Conservation (phyloP, 257 asterid genomes). For the Solanum arcanum region DNA sequence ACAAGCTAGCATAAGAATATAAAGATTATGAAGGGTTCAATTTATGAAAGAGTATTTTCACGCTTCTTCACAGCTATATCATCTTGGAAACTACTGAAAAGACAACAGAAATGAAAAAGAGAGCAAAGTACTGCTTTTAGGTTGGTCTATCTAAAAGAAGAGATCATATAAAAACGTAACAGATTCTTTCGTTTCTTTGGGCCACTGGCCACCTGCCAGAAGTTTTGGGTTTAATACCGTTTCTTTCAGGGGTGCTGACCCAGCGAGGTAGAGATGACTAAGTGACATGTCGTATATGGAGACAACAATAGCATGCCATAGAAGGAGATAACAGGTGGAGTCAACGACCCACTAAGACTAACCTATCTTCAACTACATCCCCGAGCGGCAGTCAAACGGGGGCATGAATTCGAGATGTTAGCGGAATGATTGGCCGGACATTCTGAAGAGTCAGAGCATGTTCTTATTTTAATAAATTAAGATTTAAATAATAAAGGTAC, state of each 20-base stretch:
- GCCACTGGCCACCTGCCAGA: background rate
- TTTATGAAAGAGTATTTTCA: background rate
- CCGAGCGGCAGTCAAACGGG: background rate
- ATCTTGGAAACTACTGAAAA: slow-evolving; percentile 2
- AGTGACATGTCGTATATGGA: background rate
- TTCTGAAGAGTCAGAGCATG: background rate
- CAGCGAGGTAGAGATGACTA: background rate
- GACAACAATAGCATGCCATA: background rate
- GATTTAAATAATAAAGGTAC: background rate
- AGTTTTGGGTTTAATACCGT: background rate
- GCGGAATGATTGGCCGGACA: background rate
- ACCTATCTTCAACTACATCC: background rate
- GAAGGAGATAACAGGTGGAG: background rate
- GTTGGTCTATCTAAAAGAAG: background rate
- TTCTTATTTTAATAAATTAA: background rate
- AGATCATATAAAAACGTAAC: background rate
- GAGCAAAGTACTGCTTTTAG: background rate
- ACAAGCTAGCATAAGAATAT: background rate
- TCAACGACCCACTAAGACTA: background rate
- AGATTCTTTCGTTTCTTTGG: background rate
- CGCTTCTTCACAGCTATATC: background rate
- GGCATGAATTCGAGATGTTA: background rate
- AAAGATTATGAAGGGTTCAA: background rate
- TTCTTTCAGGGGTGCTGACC: background rate
- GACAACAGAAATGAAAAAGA: background rate